phyloP scores from a whole-genome alignment of 495 filamentous ascomycete genomes.

The Hypoxylon fuscum region DNA sequence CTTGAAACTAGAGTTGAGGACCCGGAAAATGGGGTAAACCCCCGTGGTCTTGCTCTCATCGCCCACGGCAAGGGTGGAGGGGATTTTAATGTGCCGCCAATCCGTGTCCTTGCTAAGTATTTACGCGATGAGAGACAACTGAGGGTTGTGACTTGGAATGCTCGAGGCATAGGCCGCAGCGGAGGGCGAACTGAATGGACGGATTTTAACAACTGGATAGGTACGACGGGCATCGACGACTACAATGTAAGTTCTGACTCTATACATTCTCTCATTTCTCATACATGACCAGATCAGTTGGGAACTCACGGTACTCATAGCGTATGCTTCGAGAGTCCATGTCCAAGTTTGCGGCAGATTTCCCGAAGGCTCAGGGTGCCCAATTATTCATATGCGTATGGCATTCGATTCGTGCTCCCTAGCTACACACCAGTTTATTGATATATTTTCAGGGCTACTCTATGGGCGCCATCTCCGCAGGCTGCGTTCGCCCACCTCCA shows the following conservation, averaged over 20 bases:
- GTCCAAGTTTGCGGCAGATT: conserved; percentile 21
- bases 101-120: conserved; percentile 38
- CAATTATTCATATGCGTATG: conserved; percentile 40
- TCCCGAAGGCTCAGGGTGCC: conserved; percentile 8
- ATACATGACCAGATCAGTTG: not conserved
- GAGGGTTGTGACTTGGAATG: conserved; percentile 78
- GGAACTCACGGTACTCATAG: conserved; percentile 1
- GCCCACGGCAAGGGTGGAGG: conserved; percentile 34
- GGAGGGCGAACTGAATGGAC: conserved; percentile 76
- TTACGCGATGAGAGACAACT: conserved; percentile 42
- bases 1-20: conserved; percentile 43
- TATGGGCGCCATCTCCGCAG: conserved; percentile 32
- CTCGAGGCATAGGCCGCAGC: conserved; percentile 72
- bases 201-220: conserved; percentile 52
- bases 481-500: conserved; percentile 27
- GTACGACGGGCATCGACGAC: conserved; percentile 27
- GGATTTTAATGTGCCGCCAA: conserved; percentile 31
- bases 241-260: conserved; percentile 22
- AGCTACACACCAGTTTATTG: not conserved
- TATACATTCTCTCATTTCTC: not conserved
- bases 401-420: not conserved
- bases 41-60: conserved; percentile 34
- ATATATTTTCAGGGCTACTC: conserved; percentile 31
- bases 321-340: conserved; percentile 38
- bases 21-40: conserved; percentile 12